Evolutionary conservation across 345 rosid species (phyloP).

Genomic region (Lenwebbia sp.): DNA sequence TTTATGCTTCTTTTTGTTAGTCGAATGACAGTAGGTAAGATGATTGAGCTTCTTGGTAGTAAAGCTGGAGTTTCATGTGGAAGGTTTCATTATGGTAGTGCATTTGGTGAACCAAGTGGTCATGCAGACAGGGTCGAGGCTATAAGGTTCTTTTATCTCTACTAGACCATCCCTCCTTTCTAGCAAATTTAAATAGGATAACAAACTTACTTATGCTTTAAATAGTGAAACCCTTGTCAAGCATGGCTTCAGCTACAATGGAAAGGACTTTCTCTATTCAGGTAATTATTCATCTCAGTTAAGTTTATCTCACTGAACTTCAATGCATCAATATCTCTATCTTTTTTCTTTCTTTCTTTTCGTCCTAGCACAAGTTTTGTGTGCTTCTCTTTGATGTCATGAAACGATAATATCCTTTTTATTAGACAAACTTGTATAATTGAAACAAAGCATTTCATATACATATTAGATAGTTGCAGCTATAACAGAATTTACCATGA

Average conservation of each 20-base stretch:
- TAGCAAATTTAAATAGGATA: neutral
- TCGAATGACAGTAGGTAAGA: slow-evolving; percentile 99
- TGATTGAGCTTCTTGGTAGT: slow-evolving; percentile 96
- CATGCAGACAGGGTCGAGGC: slow-evolving; percentile 82
- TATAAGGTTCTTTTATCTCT: slow-evolving; percentile 44
- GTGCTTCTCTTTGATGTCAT: neutral
- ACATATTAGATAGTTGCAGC: neutral
- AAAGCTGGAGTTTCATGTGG: slow-evolving; percentile 91
- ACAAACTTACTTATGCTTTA: neutral
- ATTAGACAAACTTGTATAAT: neutral
- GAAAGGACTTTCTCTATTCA: slow-evolving; percentile 90
- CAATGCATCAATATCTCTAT: neutral
- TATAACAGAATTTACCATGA: neutral
- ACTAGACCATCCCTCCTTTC: neutral
- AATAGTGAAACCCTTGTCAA: slow-evolving; percentile 63
- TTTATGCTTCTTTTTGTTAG: slow-evolving; percentile 21
- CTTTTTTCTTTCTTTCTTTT: neutral
- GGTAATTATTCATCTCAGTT: slow-evolving; percentile 21
- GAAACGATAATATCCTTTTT: neutral
- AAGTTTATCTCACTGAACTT: neutral
- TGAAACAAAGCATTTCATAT: neutral
- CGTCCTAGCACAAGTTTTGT: neutral
- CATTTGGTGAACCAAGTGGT: slow-evolving; percentile 93
- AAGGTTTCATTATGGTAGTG: slow-evolving; percentile 90
- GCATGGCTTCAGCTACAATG: slow-evolving; percentile 78